A percentile compares a stretch with the other conserved stretches of the same genome.
Conservation (phyloP, 345 rosid genomes). For the Toxicodendron radicans region DNA sequence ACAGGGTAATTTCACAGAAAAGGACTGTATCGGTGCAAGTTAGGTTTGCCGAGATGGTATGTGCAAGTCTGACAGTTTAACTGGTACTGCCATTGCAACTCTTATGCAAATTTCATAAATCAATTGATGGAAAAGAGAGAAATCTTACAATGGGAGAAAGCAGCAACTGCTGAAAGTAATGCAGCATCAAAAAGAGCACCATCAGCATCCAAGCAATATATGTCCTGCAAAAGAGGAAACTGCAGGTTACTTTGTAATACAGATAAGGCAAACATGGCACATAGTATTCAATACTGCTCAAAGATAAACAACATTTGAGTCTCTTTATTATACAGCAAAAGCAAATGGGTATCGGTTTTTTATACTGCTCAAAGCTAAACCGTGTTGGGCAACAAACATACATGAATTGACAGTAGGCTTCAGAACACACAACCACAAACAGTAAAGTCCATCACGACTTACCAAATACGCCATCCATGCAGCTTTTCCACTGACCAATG, state of each 20-base stretch:
- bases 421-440: not conserved
- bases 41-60: not conserved
- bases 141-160: slow-evolving; percentile 69
- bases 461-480: slow-evolving; percentile 98
- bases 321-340: not conserved
- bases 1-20: not conserved
- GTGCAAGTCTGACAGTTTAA: slow-evolving; percentile 10
- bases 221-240: slow-evolving; percentile 51
- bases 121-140: slow-evolving; percentile 9
- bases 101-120: not conserved
- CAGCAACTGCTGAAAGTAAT: slow-evolving; percentile 81
- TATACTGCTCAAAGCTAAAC: not conserved
- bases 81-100: not conserved
- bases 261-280: not conserved
- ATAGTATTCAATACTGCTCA: not conserved
- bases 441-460: slow-evolving; percentile 15
- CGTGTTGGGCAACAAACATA: not conserved
- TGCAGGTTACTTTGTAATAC: not conserved
- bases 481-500: slow-evolving; percentile 81
- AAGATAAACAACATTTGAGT: not conserved
- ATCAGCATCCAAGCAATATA: slow-evolving; percentile 94
- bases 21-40: not conserved
- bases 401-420: not conserved
- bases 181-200: slow-evolving; percentile 94
- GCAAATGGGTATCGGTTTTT: not conserved